Evolutionary conservation across 441 rosid species (phyloP).

Genomic region (Adansonia gregorii): DNA sequence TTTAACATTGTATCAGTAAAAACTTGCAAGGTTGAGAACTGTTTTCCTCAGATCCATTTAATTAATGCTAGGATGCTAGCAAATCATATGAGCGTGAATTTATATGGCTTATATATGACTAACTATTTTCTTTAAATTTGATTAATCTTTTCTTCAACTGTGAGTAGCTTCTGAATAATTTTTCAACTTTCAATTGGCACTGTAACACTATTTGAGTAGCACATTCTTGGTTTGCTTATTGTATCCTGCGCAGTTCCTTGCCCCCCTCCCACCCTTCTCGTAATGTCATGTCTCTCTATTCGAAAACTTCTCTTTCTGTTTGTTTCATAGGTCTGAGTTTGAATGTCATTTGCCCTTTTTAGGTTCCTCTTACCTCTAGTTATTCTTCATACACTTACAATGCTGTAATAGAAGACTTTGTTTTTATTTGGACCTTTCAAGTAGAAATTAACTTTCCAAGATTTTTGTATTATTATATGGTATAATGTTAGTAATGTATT

Average conservation of each 20-base stretch:
- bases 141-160: neutral
- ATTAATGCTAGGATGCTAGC: constrained; percentile 7
- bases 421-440: neutral
- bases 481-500: constrained; percentile 28
- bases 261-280: neutral
- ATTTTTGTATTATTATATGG: neutral
- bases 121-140: neutral
- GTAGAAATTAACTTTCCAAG: constrained; percentile 21
- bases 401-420: neutral
- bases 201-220: neutral
- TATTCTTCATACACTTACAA: constrained; percentile 16
- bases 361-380: neutral
- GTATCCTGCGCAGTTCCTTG: neutral
- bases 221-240: neutral
- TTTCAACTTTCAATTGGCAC: constrained; percentile 2
- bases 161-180: neutral
- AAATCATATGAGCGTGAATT: neutral
- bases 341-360: constrained; percentile 8
- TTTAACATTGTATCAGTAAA: constrained; percentile 13
- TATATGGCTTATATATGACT: neutral
- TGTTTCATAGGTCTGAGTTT: neutral
- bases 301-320: neutral
- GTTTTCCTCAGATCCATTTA: constrained; percentile 14
- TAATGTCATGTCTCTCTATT: neutral
- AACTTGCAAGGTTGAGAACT: constrained; percentile 17